Conservation (phyloP, 2,329 filamentous ascomycete species). For the Sordariomycetes sp. region DNA sequence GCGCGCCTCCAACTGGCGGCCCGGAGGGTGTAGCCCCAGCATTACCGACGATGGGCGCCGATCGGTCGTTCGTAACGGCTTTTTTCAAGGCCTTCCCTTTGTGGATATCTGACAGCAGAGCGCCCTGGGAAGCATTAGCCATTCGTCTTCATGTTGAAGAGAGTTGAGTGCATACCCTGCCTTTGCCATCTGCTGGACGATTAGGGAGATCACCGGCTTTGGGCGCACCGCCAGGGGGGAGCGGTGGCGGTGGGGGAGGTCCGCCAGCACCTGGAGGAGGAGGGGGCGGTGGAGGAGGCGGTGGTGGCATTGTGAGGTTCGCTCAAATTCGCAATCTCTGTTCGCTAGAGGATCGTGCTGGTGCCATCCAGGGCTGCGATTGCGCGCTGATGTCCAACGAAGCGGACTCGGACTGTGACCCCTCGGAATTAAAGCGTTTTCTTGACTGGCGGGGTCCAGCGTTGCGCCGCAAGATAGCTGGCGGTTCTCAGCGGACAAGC, state of each 20-base stretch:
- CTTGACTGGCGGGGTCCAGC: too few relatives aligned
- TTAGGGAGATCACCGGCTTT: conserved; percentile 32
- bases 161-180: conserved; percentile 47
- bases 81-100: conserved; percentile 79
- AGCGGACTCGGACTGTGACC: too few relatives aligned
- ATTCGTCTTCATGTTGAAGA: not conserved
- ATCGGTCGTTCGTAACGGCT: conserved; percentile 84
- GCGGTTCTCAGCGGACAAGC: too few relatives aligned
- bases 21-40: conserved; percentile 28
- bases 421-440: too few relatives aligned
- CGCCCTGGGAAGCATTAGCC: conserved; percentile 48
- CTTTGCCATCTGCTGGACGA: conserved; percentile 45
- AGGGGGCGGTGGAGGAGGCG: conserved; percentile 63
- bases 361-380: not conserved
- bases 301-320: conserved; percentile 17
- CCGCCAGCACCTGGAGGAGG: conserved; percentile 55
- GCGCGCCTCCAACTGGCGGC: conserved; percentile 63
- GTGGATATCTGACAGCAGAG: conserved; percentile 77
- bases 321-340: too few relatives aligned
- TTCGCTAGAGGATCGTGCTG: not conserved
- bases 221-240: conserved; percentile 32
- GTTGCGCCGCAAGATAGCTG: not conserved
- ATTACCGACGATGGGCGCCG: conserved; percentile 56
- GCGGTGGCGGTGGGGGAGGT: conserved; percentile 58
- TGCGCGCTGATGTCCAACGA: too few relatives aligned